These are phyloP conservation scores for Daldinia grandis DNA, from an alignment of 495 filamentous ascomycete species.

Conservation along the genomic window DNA sequence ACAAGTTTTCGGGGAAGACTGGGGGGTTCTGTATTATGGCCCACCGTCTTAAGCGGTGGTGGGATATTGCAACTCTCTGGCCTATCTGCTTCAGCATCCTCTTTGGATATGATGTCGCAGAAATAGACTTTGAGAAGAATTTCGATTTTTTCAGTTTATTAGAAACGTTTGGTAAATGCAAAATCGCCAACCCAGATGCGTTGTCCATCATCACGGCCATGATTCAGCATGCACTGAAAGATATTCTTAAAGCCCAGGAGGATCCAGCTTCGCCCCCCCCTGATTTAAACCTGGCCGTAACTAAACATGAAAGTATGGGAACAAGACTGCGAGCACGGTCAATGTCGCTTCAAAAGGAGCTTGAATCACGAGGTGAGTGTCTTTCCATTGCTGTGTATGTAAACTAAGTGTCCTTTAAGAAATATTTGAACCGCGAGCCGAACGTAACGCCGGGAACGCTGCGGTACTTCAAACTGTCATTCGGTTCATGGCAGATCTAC, in stretches of 20 bases:
- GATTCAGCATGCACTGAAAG: constrained; percentile 81
- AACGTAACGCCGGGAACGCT: constrained; percentile 60
- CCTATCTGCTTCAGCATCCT: constrained; percentile 88
- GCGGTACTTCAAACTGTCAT: constrained; percentile 74
- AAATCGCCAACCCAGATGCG: constrained; percentile 78
- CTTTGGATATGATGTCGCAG: constrained; percentile 81
- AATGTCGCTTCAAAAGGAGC: constrained; percentile 58
- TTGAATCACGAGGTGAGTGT: constrained; percentile 60
- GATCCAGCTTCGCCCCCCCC: constrained; percentile 62
- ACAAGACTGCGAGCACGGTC: constrained; percentile 56
- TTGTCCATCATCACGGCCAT: constrained; percentile 84
- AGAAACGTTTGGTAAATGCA: constrained; percentile 71
- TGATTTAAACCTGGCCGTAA: constrained; percentile 28
- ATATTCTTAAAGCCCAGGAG: constrained; percentile 68
- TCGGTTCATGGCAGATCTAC: constrained; percentile 80
- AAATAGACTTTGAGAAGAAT: constrained; percentile 73
- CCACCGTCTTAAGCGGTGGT: constrained; percentile 83
- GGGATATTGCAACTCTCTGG: constrained; percentile 87
- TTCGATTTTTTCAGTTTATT: constrained; percentile 78
- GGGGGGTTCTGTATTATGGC: constrained; percentile 88
- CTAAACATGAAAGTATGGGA: constrained; percentile 32
- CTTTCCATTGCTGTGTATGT: neutral
- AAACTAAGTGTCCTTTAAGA: constrained; percentile 40
- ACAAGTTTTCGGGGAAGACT: constrained; percentile 83
- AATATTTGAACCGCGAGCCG: constrained; percentile 51